These are phyloP conservation scores for Papiliotrema nemorosa DNA, from an alignment of 1,284 basidiomycete species.

Conservation along the genomic window DNA sequence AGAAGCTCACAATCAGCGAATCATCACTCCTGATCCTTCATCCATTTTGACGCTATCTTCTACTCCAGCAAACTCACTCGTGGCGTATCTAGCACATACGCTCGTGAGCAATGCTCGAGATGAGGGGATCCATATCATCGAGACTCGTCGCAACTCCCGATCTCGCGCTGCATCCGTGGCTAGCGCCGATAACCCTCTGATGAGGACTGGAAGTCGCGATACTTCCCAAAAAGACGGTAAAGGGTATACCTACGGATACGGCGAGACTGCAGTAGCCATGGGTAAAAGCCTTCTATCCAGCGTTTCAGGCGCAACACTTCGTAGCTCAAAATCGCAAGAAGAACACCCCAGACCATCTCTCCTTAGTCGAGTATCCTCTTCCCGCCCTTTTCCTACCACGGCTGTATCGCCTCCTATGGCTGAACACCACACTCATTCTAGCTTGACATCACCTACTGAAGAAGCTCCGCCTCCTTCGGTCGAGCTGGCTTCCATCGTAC, in stretches of 20 bases:
- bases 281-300: conserved; percentile 34
- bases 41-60: conserved; percentile 70
- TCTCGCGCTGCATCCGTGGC: conserved; percentile 41
- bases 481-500: conserved; percentile 85
- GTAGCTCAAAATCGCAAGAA: conserved; percentile 20
- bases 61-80: conserved; percentile 58
- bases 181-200: conserved; percentile 39
- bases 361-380: conserved; percentile 38
- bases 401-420: conserved; percentile 15
- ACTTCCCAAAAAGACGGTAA: conserved; percentile 1
- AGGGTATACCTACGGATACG: conserved; percentile 11
- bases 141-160: conserved; percentile 22
- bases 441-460: conserved; percentile 18
- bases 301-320: conserved; percentile 31
- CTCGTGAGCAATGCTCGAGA: conserved; percentile 71
- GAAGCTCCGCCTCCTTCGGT: conserved; percentile 54
- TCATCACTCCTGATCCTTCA: conserved; percentile 74
- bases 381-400: conserved; percentile 31
- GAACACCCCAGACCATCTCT: conserved; percentile 43
- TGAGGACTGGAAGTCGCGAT: neutral
- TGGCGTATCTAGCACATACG: conserved; percentile 65
- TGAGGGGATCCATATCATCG: conserved; percentile 56
- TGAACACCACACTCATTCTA: conserved; percentile 21
- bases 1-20: conserved; percentile 51
- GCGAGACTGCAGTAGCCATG: conserved; percentile 37